Evolutionary conservation across 495 filamentous ascomycete species (phyloP).

Genomic region (Aspergillus kassunensis): DNA sequence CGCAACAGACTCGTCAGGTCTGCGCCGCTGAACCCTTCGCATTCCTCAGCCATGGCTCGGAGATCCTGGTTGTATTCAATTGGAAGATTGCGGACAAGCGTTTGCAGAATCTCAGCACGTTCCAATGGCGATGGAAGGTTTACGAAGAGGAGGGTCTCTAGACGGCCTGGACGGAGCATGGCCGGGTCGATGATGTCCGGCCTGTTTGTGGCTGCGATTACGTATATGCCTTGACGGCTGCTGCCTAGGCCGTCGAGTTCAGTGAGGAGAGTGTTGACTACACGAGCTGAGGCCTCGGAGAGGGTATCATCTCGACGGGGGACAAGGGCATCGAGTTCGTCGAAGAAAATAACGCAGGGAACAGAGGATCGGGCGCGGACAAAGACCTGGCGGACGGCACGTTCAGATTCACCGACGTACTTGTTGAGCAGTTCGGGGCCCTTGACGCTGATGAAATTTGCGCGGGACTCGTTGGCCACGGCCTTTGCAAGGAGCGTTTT

Average conservation of each 20-base stretch:
- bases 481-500: slow-evolving; percentile 97
- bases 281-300: slow-evolving; percentile 77
- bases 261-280: slow-evolving; percentile 95
- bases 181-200: slow-evolving; percentile 96
- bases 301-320: slow-evolving; percentile 77
- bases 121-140: slow-evolving; percentile 78
- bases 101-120: slow-evolving; percentile 78
- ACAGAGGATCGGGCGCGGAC: slow-evolving; percentile 78
- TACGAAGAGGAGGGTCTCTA: slow-evolving; percentile 87
- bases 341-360: slow-evolving; percentile 96
- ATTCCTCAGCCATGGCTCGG: slow-evolving; percentile 61
- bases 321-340: slow-evolving; percentile 91
- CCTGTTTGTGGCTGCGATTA: slow-evolving; percentile 91
- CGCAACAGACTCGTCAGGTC: slow-evolving; percentile 77
- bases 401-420: slow-evolving; percentile 92
- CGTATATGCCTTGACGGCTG: slow-evolving; percentile 81
- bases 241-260: slow-evolving; percentile 82
- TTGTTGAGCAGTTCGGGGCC: slow-evolving; percentile 93
- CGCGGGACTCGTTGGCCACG: slow-evolving; percentile 89
- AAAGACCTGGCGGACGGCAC: slow-evolving; percentile 90
- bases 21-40: slow-evolving; percentile 85
- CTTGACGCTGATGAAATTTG: slow-evolving; percentile 98
- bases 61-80: slow-evolving; percentile 44
- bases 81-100: slow-evolving; percentile 65
- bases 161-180: slow-evolving; percentile 86